Base-by-base conservation (phyloP, 495 filamentous ascomycete genomes). In the Hypoxylon fuscum region DNA sequence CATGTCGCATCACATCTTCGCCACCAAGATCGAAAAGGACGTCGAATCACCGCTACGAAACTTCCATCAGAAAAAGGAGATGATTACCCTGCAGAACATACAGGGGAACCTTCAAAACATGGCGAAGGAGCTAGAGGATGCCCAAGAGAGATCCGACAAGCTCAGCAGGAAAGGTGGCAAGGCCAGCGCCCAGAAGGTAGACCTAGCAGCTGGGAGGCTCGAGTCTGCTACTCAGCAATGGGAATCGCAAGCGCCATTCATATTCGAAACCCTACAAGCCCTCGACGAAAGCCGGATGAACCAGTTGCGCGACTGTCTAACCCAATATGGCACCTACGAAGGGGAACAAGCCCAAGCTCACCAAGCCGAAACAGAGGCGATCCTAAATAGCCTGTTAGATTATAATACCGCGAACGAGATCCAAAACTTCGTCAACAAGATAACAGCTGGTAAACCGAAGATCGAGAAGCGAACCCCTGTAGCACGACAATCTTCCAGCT, bases 181-280 rank as follows among this genome's bases (percentile, higher is more conserved):
- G 70, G 90, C 90, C 20, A 89, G 87, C 41, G 75, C 87, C n/a
- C 86, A 87, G 32, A 96, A 91, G 74, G 85, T 96, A 34, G 90
- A 94, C 7, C 81, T 81, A 47, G 95, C 94, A 3, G 78, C 87
- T 0, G 77, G 87, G 10, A 86, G 89, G 40, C 83, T 95, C 11
- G 90, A 96, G 46, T 87, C 85, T 63, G 89, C 93, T 3, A 85
- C 77, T 44, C 84, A 88, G 59, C 90, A 96, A 72, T 99, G 96
- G 96, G 89, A 97, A 29, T 96, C 95, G 7, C 91, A 96, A 71
- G 91, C 96, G 29, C 96, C 96, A 5, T 98, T 90, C 74, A 88
- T 97, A 52, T 98, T 96, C 70, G 96, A 98, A 74, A 91, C 89
- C 56, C 85, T 99, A 14, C 96, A 99, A 73, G 87, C 92, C 5